Percentiles rank a stretch among this genome's conserved stretches.
Conservation (phyloP, 2,329 filamentous ascomycete species). For the Colletotrichum chrysophilum region DNA sequence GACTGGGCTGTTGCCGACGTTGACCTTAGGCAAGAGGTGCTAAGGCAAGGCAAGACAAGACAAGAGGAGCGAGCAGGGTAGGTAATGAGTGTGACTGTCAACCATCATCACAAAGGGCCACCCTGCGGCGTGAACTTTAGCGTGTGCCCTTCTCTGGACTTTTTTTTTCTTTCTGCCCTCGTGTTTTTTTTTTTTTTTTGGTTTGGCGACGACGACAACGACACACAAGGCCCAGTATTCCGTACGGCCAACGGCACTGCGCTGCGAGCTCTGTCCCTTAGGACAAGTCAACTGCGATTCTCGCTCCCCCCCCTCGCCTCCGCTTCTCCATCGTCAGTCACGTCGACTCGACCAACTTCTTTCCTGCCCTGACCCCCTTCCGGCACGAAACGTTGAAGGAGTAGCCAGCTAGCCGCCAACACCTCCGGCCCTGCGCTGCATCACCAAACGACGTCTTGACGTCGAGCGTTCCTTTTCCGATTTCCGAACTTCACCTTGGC, state of each 20-base stretch:
- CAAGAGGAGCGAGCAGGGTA: not conserved
- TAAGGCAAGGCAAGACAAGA: not conserved
- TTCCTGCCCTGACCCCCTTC: not conserved
- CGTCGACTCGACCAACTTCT: not conserved
- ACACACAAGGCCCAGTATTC: not conserved
- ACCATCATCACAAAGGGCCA: conserved; percentile 22
- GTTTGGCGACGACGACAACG: not conserved
- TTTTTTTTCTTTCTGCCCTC: not conserved
- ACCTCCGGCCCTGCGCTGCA: not conserved
- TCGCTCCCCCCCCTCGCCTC: not conserved
- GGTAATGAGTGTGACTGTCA: conserved; percentile 14
- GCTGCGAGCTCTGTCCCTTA: conserved; percentile 3
- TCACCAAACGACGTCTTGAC: not conserved
- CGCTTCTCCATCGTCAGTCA: not conserved
- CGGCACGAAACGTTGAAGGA: not conserved
- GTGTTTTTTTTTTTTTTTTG: conserved; percentile 1
- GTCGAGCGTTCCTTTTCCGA: not conserved
- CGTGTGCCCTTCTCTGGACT: not conserved
- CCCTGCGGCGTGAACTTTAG: conserved; percentile 19
- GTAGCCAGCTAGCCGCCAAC: not conserved
- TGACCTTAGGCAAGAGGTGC: not conserved
- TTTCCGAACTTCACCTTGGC: not conserved
- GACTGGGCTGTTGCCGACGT: not conserved
- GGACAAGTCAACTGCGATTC: not conserved
- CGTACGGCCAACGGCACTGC: conserved; percentile 5